phyloP scores from a whole-genome alignment of 1,284 basidiomycete species.

The Pseudozyma thailandica region DNA sequence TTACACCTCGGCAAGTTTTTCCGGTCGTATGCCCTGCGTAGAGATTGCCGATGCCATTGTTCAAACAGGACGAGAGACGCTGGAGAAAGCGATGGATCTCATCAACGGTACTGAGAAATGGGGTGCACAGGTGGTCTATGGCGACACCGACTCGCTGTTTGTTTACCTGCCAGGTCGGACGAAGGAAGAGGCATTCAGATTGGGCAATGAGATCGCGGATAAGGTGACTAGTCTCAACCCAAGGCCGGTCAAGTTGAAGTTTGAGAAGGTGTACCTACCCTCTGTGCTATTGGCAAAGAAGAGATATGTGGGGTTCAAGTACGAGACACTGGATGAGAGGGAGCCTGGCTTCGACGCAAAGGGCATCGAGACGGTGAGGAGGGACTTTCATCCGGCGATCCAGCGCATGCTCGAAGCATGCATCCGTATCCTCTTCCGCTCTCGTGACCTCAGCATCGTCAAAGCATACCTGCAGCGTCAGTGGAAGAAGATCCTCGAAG shows the following conservation, averaged over 20 bases:
- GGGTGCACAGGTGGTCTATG: conserved; percentile 93
- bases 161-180: conserved; percentile 87
- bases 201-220: conserved; percentile 91
- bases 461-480: conserved; percentile 87
- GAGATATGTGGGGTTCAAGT: conserved; percentile 95
- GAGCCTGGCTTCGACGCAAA: conserved; percentile 93
- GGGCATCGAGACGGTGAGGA: conserved; percentile 93
- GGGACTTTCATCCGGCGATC: conserved; percentile 73
- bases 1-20: conserved; percentile 91
- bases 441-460: conserved; percentile 85
- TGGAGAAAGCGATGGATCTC: conserved; percentile 89
- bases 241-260: conserved; percentile 91
- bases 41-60: conserved; percentile 98
- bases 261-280: conserved; percentile 97
- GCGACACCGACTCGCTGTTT: conserved; percentile 97
- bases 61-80: conserved; percentile 91
- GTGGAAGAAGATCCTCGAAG: conserved; percentile 86
- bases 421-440: conserved; percentile 78
- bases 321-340: conserved; percentile 81
- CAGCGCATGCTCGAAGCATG: conserved; percentile 66
- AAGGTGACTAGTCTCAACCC: conserved; percentile 87
- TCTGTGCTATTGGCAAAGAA: conserved; percentile 96
- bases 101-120: conserved; percentile 77
- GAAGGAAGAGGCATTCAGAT: conserved; percentile 89
- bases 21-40: conserved; percentile 96